These are phyloP conservation scores for Thermoascus crustaceus DNA, from an alignment of 2,329 filamentous ascomycete genomes.

Conservation along the genomic window DNA sequence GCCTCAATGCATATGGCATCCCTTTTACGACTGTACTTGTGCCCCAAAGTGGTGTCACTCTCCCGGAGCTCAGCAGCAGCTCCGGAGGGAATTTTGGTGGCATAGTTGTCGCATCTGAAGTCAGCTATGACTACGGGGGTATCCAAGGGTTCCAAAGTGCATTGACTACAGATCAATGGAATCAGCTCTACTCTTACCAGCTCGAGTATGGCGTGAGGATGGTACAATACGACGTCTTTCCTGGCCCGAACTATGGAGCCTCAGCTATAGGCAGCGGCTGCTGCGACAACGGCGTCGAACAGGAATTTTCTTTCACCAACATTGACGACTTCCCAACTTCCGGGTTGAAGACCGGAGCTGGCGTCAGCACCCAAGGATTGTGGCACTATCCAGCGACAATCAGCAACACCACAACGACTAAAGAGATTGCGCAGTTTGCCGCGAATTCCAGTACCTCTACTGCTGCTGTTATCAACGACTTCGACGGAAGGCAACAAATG, in stretches of 20 bases:
- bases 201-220: slow-evolving; percentile 50
- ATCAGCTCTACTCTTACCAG: slow-evolving; percentile 50
- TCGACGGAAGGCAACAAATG: slow-evolving; percentile 52
- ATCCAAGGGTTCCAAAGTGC: slow-evolving; percentile 41
- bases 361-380: slow-evolving; percentile 44
- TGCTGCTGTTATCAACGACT: slow-evolving; percentile 54
- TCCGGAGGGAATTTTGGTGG: slow-evolving; percentile 50
- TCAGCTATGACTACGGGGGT: slow-evolving; percentile 46
- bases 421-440: slow-evolving; percentile 47
- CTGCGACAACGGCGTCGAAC: slow-evolving; percentile 42
- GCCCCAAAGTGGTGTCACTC: slow-evolving; percentile 43
- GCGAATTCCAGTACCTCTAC: slow-evolving; percentile 37
- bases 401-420: slow-evolving; percentile 46
- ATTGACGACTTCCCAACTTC: slow-evolving; percentile 46
- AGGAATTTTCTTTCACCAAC: slow-evolving; percentile 48
- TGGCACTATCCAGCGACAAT: slow-evolving; percentile 54
- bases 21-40: slow-evolving; percentile 49
- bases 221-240: slow-evolving; percentile 53
- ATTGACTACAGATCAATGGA: slow-evolving; percentile 50
- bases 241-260: slow-evolving; percentile 43
- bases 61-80: slow-evolving; percentile 47
- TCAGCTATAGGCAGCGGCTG: slow-evolving; percentile 36
- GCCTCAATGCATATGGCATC: slow-evolving; percentile 54
- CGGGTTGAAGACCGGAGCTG: slow-evolving; percentile 44
- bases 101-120: slow-evolving; percentile 48